phyloP scores from a whole-genome alignment of 768 basidiomycete species.

The Agrocybe pediades region DNA sequence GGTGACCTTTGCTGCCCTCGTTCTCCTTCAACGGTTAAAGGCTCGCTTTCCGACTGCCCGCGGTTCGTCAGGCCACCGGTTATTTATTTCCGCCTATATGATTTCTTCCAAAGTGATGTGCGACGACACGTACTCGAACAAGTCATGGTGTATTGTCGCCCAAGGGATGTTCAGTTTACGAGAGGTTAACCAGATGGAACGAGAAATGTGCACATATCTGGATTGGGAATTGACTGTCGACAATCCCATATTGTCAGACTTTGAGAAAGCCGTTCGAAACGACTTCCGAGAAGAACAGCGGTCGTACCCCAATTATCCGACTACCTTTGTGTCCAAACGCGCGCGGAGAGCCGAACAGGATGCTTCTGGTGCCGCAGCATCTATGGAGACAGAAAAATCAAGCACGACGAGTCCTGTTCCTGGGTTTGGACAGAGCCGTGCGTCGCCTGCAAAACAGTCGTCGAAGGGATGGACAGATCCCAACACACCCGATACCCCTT shows the following conservation, averaged over 20 bases:
- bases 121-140: conserved; percentile 93
- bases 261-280: conserved; percentile 58
- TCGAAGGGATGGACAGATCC: conserved; percentile 22
- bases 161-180: conserved; percentile 84
- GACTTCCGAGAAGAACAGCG: conserved; percentile 56
- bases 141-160: conserved; percentile 89
- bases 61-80: conserved; percentile 85
- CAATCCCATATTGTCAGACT: conserved; percentile 56
- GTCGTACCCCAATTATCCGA: conserved; percentile 64
- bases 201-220: conserved; percentile 90
- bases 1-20: conserved; percentile 69
- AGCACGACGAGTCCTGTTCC: conserved; percentile 51
- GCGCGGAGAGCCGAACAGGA: conserved; percentile 49
- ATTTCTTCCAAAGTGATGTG: conserved; percentile 91
- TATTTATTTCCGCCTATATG: conserved; percentile 94
- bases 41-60: conserved; percentile 89
- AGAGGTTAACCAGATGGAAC: conserved; percentile 97
- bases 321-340: conserved; percentile 63
- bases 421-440: conserved; percentile 40
- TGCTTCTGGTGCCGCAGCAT: conserved; percentile 38
- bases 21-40: conserved; percentile 81
- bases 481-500: conserved; percentile 54
- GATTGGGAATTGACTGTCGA: conserved; percentile 91
- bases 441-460: conserved; percentile 31
- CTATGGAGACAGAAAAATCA: conserved; percentile 40